These are phyloP conservation scores for Pueraria montana DNA, from an alignment of 306 rosid species.

Conservation along the genomic window DNA sequence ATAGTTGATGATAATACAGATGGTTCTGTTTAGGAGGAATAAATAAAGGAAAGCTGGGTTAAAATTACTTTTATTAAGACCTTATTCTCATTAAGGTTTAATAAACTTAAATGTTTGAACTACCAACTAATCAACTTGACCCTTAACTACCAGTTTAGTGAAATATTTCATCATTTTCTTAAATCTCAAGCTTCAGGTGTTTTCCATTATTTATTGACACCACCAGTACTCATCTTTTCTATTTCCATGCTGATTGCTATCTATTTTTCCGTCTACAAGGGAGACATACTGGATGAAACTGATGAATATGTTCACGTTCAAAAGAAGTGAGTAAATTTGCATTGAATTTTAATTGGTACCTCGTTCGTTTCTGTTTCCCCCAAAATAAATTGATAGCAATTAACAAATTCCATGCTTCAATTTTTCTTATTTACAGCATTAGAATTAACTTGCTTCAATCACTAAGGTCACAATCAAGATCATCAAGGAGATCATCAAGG, in stretches of 20 bases:
- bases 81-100: no score
- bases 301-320: constrained; percentile 72
- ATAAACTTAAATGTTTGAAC: background rate
- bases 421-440: constrained; percentile 60
- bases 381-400: background rate
- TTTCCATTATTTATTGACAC: background rate
- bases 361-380: background rate
- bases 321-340: constrained; percentile 60
- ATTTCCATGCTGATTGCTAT: constrained; percentile 33
- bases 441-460: constrained; percentile 60
- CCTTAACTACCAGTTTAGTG: no score
- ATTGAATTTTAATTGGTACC: background rate
- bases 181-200: background rate
- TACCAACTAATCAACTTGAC: background rate
- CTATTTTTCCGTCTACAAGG: constrained; percentile 50
- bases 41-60: no score
- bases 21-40: no score
- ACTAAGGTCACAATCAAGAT: constrained; percentile 60
- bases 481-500: constrained; percentile 64
- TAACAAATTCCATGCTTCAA: background rate
- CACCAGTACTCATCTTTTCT: background rate
- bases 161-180: no score
- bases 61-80: no score
- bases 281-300: constrained; percentile 86
- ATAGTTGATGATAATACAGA: no score